Percentiles rank a stretch among this genome's conserved stretches.
phyloP scores from a whole-genome alignment of 345 rosid species.

The Nephelium lappaceum region DNA sequence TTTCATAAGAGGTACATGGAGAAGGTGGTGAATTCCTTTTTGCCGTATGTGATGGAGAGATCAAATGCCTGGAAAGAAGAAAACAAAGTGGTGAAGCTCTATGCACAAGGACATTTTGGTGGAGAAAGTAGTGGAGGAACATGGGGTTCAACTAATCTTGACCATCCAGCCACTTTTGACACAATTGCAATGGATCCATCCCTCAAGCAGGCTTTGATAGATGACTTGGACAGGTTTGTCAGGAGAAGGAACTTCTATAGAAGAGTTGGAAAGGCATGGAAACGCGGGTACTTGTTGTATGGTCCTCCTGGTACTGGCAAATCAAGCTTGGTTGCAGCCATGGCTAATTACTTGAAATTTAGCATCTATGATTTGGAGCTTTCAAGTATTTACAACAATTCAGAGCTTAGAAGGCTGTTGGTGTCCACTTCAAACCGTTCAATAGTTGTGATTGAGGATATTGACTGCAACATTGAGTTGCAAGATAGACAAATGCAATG shows the following conservation, averaged over 20 bases:
- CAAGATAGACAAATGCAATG: slow-evolving; percentile 9
- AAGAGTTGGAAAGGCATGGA: slow-evolving; percentile 35
- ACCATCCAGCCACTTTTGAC: slow-evolving; percentile 38
- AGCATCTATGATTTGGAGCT: slow-evolving; percentile 29
- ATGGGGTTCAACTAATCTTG: slow-evolving; percentile 28
- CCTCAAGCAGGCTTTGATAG: slow-evolving; percentile 25
- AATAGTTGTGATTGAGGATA: slow-evolving; percentile 30
- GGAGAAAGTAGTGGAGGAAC: neutral
- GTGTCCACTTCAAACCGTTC: slow-evolving; percentile 19
- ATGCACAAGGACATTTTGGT: slow-evolving; percentile 16
- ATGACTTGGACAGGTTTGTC: slow-evolving; percentile 37
- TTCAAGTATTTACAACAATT: slow-evolving; percentile 8
- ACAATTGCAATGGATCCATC: slow-evolving; percentile 31
- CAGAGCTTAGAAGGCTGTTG: slow-evolving; percentile 23
- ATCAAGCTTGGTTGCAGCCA: slow-evolving; percentile 35
- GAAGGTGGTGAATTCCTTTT: slow-evolving; percentile 14
- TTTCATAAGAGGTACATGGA: slow-evolving; percentile 28
- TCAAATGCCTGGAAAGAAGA: slow-evolving; percentile 22
- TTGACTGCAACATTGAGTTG: slow-evolving; percentile 28
- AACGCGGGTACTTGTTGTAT: slow-evolving; percentile 31
- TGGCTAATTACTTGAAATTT: slow-evolving; percentile 30
- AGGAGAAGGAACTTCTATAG: slow-evolving; percentile 17
- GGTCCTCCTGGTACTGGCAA: slow-evolving; percentile 35
- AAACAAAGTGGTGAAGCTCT: slow-evolving; percentile 24
- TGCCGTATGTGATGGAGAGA: slow-evolving; percentile 21